These are phyloP conservation scores for Pleurotus ostreatus DNA, from an alignment of 768 basidiomycete genomes.

Conservation along the genomic window DNA sequence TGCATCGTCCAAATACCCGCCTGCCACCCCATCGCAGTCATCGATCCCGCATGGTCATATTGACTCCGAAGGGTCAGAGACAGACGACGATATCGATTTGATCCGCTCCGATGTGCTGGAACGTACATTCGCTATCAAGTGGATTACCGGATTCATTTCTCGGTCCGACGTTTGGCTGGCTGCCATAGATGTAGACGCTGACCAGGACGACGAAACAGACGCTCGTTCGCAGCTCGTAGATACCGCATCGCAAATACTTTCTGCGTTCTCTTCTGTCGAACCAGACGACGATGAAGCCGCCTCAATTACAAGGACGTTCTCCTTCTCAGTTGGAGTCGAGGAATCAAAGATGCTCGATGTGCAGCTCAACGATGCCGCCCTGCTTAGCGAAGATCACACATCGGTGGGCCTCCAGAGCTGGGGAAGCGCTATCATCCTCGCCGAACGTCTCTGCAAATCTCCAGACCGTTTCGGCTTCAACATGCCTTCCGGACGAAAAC, in stretches of 20 bases:
- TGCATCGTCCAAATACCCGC: slow-evolving; percentile 9
- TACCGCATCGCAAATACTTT: slow-evolving; percentile 54
- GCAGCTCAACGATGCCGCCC: slow-evolving; percentile 67
- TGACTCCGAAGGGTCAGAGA: neutral
- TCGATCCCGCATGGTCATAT: neutral
- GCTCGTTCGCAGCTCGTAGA: slow-evolving; percentile 45
- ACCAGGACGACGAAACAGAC: slow-evolving; percentile 29
- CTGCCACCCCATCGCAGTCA: neutral
- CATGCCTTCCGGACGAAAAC: slow-evolving; percentile 11
- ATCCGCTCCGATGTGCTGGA: slow-evolving; percentile 65
- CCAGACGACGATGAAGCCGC: slow-evolving; percentile 34
- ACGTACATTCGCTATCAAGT: slow-evolving; percentile 62
- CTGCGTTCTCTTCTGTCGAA: slow-evolving; percentile 41
- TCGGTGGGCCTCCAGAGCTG: slow-evolving; percentile 83
- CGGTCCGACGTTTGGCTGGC: slow-evolving; percentile 50
- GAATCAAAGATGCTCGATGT: slow-evolving; percentile 31
- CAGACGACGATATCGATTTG: slow-evolving; percentile 21
- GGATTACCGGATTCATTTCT: slow-evolving; percentile 69
- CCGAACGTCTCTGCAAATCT: slow-evolving; percentile 51
- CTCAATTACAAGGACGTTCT: slow-evolving; percentile 47
- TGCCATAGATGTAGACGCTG: slow-evolving; percentile 13
- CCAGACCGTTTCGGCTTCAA: slow-evolving; percentile 37
- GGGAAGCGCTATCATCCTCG: slow-evolving; percentile 74
- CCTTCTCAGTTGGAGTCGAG: slow-evolving; percentile 31
- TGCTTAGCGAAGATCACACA: slow-evolving; percentile 65